These are phyloP conservation scores for Neurospora sp. DNA, from an alignment of 495 filamentous ascomycete genomes.

Conservation along the genomic window DNA sequence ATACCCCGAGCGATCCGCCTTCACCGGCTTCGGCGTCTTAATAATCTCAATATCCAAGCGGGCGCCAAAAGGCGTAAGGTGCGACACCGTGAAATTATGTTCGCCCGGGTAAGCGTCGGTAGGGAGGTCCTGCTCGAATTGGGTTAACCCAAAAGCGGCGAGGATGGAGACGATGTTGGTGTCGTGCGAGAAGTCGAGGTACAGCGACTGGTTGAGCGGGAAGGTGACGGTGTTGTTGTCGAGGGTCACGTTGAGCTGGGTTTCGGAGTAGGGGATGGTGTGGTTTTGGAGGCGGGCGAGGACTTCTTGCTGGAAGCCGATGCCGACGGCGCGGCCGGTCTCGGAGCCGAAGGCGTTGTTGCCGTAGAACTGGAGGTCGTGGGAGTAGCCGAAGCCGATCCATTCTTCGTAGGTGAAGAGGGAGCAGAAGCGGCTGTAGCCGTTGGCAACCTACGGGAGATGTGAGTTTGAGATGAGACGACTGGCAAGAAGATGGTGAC, in stretches of 20 bases:
- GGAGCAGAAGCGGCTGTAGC: slow-evolving; percentile 60
- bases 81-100: slow-evolving; percentile 43
- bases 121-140: slow-evolving; percentile 43
- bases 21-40: slow-evolving; percentile 41
- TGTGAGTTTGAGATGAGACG: slow-evolving; percentile 16
- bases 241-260: slow-evolving; percentile 57
- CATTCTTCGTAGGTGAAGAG: slow-evolving; percentile 65
- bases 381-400: slow-evolving; percentile 59
- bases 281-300: slow-evolving; percentile 48
- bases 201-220: slow-evolving; percentile 54
- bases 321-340: slow-evolving; percentile 49
- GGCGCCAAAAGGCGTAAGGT: slow-evolving; percentile 50
- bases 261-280: slow-evolving; percentile 38
- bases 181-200: slow-evolving; percentile 81
- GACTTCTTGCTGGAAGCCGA: slow-evolving; percentile 55
- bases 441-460: slow-evolving; percentile 33
- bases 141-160: slow-evolving; percentile 63
- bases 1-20: slow-evolving; percentile 30
- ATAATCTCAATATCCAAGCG: slow-evolving; percentile 57
- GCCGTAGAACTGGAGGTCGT: slow-evolving; percentile 52
- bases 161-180: slow-evolving; percentile 67
- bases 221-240: slow-evolving; percentile 56
- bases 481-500: slow-evolving; percentile 31
- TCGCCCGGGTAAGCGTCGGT: slow-evolving; percentile 30
- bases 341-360: slow-evolving; percentile 49